phyloP scores from a whole-genome alignment of 345 rosid genomes.

The Populus alba region DNA sequence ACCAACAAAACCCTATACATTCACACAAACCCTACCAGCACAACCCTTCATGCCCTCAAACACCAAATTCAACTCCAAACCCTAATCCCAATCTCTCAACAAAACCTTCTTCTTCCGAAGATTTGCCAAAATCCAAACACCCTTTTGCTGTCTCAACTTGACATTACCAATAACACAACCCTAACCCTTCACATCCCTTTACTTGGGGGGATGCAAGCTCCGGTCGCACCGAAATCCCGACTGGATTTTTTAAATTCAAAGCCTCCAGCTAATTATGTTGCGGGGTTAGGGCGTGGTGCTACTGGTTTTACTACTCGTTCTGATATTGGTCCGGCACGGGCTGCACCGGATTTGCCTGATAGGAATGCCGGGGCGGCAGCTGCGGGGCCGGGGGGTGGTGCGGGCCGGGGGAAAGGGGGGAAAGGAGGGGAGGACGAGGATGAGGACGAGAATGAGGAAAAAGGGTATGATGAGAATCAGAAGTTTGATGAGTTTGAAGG shows the following conservation, averaged over 20 bases:
- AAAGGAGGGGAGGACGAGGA: slow-evolving; percentile 73
- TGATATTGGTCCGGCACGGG: slow-evolving; percentile 93
- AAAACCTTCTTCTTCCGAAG: slow-evolving; percentile 32
- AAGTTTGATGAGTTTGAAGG: slow-evolving; percentile 97
- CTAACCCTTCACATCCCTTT: slow-evolving; percentile 53
- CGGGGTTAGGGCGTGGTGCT: slow-evolving; percentile 97
- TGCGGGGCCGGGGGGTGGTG: slow-evolving; percentile 34
- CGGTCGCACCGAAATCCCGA: slow-evolving; percentile 65
- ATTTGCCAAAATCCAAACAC: slow-evolving; percentile 23
- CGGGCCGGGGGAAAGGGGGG: slow-evolving; percentile 62
- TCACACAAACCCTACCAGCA: slow-evolving; percentile 44
- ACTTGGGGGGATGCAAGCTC: slow-evolving; percentile 49
- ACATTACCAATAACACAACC: slow-evolving; percentile 47
- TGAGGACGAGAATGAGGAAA: slow-evolving; percentile 82
- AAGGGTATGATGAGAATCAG: slow-evolving; percentile 90
- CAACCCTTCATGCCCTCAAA: slow-evolving; percentile 53
- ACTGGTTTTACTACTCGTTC: slow-evolving; percentile 96
- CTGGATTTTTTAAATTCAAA: slow-evolving; percentile 80
- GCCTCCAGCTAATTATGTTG: slow-evolving; percentile 84
- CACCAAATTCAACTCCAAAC: slow-evolving; percentile 38
- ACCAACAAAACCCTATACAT: slow-evolving; percentile 45
- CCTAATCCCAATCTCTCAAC: slow-evolving; percentile 42
- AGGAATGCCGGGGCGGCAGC: slow-evolving; percentile 64
- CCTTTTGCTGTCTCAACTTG: slow-evolving; percentile 45
- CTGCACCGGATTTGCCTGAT: slow-evolving; percentile 89